Evolutionary conservation across 2,329 filamentous ascomycete genomes (phyloP), one percentile per base, ranked within the genome.

Genomic region (Aspergillus tanneri): DNA sequence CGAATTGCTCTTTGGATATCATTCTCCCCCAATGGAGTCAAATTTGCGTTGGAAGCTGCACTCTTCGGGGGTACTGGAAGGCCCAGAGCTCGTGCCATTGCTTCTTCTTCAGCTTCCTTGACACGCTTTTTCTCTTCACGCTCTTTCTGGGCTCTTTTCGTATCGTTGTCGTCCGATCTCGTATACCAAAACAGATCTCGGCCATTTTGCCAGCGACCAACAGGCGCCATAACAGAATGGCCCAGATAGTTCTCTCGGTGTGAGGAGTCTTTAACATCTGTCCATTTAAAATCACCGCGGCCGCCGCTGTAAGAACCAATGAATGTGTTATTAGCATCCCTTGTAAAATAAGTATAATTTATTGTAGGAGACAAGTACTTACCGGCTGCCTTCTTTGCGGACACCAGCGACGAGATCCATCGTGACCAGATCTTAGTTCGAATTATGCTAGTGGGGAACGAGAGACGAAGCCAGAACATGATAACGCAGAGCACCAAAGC

Each of bases 61-160:
- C 53, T 60, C 47, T 71, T 77, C 5, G 77, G 72, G 1, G 85
- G 81, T 2, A 87, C 78, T 0, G 89, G 90, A 23, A 96, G 73
- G 0, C 93, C 93, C 45, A 99, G 74, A 0, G 91, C 91, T 36
- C 77, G 79, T 3, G 90, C 85, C 66, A 97, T 85, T 1, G 91
- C 93, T 67, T 96, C 92, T 65, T 96, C 88, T 63, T 99, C 93
- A 0, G 87, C 89, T 68, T 96, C 88, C 64, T 96, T 96, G 65
- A 96, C 80, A 58, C 80, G 84, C 58, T 83, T 82, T 59, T 93
- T 79, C 69, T 96, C 92, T 52, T 83, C 84, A 45, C 87, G 78
- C 64, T 86, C 80, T 82, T 83, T 53, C 69, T 74, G 62, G 18
- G 63, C 58, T 30, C 64, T 55, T 32, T 79, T 72, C 9, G 74